phyloP scores from a whole-genome alignment of 805 yeast genomes.

The Nakazawaea ernobii region DNA sequence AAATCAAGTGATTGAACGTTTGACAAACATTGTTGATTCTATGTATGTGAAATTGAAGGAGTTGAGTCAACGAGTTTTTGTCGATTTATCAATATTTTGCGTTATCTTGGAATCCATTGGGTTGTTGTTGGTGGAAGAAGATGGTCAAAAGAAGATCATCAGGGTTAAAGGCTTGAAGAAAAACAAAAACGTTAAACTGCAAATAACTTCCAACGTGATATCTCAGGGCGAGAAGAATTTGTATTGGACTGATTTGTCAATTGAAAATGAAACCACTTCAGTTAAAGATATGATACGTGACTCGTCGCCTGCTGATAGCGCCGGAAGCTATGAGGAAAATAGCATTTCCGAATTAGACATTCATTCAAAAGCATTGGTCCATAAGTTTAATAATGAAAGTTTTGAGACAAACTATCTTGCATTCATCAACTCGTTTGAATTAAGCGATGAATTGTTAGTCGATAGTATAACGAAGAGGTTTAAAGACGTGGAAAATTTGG shows the following conservation, averaged over 20 bases:
- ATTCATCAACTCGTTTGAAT: conserved; percentile 27
- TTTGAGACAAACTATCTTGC: conserved; percentile 11
- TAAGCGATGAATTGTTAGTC: conserved; percentile 22
- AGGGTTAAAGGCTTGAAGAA: conserved; percentile 77
- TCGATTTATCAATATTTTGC: conserved; percentile 44
- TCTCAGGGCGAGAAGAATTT: conserved; percentile 8
- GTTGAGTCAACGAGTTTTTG: conserved; percentile 30
- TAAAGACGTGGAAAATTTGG: conserved; percentile 83
- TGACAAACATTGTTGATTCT: conserved; percentile 18
- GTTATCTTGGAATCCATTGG: conserved; percentile 72
- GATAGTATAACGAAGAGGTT: conserved; percentile 62
- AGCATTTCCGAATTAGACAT: conserved; percentile 9
- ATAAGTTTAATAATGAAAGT: conserved; percentile 4
- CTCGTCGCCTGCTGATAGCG: background rate
- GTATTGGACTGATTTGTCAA: conserved; percentile 10
- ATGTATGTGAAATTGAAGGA: conserved; percentile 32
- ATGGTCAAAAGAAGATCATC: conserved; percentile 42
- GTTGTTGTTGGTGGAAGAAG: conserved; percentile 43
- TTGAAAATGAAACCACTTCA: conserved; percentile 6
- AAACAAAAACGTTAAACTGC: conserved; percentile 18
- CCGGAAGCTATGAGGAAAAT: conserved; percentile 5
- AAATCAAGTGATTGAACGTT: conserved; percentile 17
- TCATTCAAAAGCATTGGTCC: conserved; percentile 8
- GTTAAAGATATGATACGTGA: conserved; percentile 10
- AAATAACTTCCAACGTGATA: conserved; percentile 6